Percentiles rank a stretch among this genome's conserved stretches.
Conservation (phyloP, 2,329 filamentous ascomycete genomes). For the Byssoonygena ceratinophila region DNA sequence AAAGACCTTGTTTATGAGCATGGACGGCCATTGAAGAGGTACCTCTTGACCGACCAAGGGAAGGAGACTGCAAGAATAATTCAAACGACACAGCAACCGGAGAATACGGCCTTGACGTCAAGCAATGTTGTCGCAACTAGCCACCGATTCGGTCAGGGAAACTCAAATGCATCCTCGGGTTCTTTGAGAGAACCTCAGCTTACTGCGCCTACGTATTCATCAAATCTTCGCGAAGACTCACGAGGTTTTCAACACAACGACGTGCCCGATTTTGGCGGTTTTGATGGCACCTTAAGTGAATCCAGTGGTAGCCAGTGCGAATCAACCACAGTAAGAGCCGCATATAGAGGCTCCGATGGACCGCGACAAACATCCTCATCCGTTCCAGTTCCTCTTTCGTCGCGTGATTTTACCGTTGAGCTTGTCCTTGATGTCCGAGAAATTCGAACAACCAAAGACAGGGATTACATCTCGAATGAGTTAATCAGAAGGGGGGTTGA, state of each 20-base stretch:
- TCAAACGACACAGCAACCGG: slow-evolving; percentile 8
- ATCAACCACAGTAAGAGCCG: not conserved
- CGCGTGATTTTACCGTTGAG: slow-evolving; percentile 60
- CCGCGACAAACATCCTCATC: not conserved
- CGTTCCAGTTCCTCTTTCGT: slow-evolving; percentile 50
- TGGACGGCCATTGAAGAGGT: slow-evolving; percentile 57
- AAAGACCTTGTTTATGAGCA: slow-evolving; percentile 66
- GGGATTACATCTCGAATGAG: slow-evolving; percentile 66
- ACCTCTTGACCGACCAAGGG: slow-evolving; percentile 63
- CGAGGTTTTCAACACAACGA: not conserved
- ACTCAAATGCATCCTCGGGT: not conserved
- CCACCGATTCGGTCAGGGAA: not conserved
- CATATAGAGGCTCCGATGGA: not conserved
- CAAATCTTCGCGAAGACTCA: not conserved
- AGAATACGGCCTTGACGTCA: not conserved
- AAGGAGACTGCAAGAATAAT: slow-evolving; percentile 63
- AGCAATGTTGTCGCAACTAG: not conserved
- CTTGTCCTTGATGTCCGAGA: slow-evolving; percentile 67
- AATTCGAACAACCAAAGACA: slow-evolving; percentile 59
- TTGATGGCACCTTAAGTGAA: not conserved
- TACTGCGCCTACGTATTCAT: not conserved
- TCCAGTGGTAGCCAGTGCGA: not conserved
- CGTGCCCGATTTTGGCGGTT: not conserved
- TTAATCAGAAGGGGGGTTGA: slow-evolving; percentile 55
- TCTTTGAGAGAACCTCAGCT: not conserved